These are phyloP conservation scores for Schizosaccharomyces octosporus DNA, from an alignment of 805 yeast genomes.

Conservation along the genomic window DNA sequence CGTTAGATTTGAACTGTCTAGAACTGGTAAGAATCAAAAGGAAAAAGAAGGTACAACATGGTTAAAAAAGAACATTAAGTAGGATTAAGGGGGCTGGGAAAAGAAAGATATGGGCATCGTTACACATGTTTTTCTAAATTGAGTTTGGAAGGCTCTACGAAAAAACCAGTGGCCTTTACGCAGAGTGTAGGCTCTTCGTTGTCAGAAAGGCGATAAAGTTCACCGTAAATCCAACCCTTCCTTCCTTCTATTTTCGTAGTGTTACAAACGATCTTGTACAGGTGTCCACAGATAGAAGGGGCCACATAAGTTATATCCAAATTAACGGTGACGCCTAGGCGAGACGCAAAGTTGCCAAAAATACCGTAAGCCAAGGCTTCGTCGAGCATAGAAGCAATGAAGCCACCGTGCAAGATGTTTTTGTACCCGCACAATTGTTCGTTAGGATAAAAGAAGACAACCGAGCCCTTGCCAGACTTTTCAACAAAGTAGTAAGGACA, in stretches of 20 bases:
- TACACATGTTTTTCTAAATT: neutral
- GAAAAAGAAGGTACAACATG: no score
- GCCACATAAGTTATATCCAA: neutral
- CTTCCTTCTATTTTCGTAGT: neutral
- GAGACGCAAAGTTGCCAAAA: neutral
- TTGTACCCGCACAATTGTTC: neutral
- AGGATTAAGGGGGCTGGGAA: no score
- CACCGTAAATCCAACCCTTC: neutral
- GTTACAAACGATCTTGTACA: neutral
- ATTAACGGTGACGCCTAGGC: neutral
- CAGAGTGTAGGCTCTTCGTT: neutral
- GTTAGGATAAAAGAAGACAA: neutral
- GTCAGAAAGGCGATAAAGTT: neutral
- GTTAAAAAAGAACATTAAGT: no score
- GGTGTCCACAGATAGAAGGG: neutral
- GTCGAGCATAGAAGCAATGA: neutral
- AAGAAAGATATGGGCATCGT: neutral
- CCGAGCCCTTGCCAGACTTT: neutral
- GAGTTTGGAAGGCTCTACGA: neutral
- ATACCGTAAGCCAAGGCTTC: neutral
- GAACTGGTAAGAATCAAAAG: no score
- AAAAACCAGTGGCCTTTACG: neutral
- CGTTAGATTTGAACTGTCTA: no score
- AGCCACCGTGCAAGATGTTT: neutral
- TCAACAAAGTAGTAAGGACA: neutral